Evolutionary conservation across 1,284 basidiomycete genomes (phyloP).

Genomic region (Meripilus lineatus): DNA sequence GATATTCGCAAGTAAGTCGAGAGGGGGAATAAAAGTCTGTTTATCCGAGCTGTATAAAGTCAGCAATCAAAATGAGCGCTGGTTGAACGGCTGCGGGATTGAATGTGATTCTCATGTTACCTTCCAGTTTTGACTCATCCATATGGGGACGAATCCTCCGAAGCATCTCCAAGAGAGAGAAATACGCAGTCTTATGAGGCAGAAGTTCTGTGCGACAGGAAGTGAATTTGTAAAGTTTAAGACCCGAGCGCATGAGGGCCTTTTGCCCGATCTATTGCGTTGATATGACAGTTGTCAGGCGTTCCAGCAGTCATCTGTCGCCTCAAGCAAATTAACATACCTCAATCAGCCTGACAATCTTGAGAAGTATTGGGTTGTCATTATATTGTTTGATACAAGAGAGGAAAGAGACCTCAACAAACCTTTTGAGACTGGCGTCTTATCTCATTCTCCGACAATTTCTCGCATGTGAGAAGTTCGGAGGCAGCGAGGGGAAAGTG

Average conservation of each 20-base stretch:
- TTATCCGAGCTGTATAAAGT: conserved; percentile 10
- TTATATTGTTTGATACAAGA: neutral
- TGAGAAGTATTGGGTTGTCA: neutral
- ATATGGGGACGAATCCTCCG: conserved; percentile 9
- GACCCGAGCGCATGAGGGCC: conserved; percentile 8
- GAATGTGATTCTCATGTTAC: too few relatives aligned
- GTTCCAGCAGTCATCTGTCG: neutral
- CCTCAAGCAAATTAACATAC: conserved; percentile 4
- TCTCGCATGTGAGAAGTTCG: conserved; percentile 11
- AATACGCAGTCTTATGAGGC: conserved; percentile 12
- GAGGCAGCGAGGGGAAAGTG: conserved; percentile 14
- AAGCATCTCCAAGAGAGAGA: conserved; percentile 13
- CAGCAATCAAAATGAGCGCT: neutral
- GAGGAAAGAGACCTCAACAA: neutral
- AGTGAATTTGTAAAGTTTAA: conserved; percentile 8
- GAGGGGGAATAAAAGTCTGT: conserved; percentile 13
- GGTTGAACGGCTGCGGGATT: too few relatives aligned
- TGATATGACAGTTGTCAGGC: too few relatives aligned
- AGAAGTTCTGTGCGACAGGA: conserved; percentile 8
- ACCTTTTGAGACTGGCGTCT: conserved; percentile 14
- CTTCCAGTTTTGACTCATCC: conserved; percentile 9
- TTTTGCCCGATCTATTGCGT: conserved; percentile 8
- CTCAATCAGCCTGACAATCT: conserved; percentile 17
- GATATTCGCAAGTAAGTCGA: conserved; percentile 9
- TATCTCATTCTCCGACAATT: conserved; percentile 8